Evolutionary conservation across 163 green algal species (phyloP), one percentile per base, ranked within the genome.

Genomic region (Scenedesmus sp.): DNA sequence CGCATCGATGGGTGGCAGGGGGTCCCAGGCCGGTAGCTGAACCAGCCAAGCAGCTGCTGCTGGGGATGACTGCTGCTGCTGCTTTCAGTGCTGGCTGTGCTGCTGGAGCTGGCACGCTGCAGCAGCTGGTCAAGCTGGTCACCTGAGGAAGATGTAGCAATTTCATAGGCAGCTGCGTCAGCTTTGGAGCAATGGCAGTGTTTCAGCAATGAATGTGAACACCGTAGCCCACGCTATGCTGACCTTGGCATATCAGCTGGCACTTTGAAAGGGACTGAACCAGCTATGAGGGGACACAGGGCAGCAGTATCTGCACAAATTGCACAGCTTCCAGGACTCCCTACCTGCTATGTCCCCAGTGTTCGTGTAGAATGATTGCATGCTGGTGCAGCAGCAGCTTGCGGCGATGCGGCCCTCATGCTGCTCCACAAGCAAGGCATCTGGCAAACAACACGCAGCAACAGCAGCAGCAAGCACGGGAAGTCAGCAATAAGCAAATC

Each of bases 41-140:
- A 89, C 92, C 92, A 94, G 46, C 92, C 92, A 8, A 94, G 59
- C 34, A 90, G 56, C 77, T 67, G 70, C 82, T 90, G 77, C 81
- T 64, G 54, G 12, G 70, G 70, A 52, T 4, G 23, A 5, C 7
- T 81, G 82, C 34, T 79, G 62, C 84, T 76, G 89, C 64, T 64
- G 59, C 70, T 79, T 10, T 70, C 62, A 20, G 10, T 13, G 59
- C 59, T n/a, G 84, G 15, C 10, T 10, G 10, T 20, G 18, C 57
- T 59, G 81, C 62, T 83, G 52, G 64, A 13, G 62, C 4, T 54
- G 46, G 62, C 83, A 34, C 16, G 12, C 46, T 20, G 20, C 20
- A 91, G 54, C 76, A 91, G 76, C 56, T 74, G 4, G 8, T 86
- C 56, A 18, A 87, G 62, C 62, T 56, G 7, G 1, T 86, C 73